A percentile compares a stretch with the other conserved stretches of the same genome.
Evolutionary conservation across 805 yeast genomes (phyloP).

Genomic region (Myxozyma monticola): DNA sequence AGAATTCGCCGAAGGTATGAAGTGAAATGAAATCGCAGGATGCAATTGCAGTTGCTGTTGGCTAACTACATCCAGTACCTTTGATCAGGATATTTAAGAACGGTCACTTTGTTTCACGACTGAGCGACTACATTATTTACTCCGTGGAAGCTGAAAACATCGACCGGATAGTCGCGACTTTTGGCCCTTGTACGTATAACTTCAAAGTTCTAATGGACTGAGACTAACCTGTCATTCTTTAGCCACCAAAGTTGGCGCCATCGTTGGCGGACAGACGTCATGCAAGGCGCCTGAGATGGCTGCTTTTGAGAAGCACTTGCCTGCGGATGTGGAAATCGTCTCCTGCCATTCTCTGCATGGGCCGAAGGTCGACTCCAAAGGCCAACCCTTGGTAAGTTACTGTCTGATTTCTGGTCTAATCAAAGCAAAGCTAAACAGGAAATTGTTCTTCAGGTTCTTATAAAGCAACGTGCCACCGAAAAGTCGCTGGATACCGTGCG

Average conservation of each 20-base stretch:
- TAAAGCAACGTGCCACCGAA: conserved; percentile 66
- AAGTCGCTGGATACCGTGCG: conserved; percentile 63
- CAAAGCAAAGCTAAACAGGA: background rate
- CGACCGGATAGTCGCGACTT: conserved; percentile 63
- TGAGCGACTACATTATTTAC: conserved; percentile 80
- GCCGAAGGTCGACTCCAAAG: conserved; percentile 81
- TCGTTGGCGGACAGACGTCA: conserved; percentile 98
- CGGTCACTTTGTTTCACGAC: conserved; percentile 82
- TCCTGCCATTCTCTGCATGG: conserved; percentile 94
- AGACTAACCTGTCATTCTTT: background rate
- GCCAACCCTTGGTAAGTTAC: conserved; percentile 77
- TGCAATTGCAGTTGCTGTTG: no score
- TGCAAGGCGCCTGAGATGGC: conserved; percentile 87
- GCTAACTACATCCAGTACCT: conserved; percentile 11
- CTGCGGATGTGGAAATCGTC: conserved; percentile 77
- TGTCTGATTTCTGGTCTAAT: background rate
- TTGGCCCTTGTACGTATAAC: conserved; percentile 63
- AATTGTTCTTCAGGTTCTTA: conserved; percentile 46
- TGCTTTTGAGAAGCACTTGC: conserved; percentile 77
- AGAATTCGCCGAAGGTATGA: conserved; percentile 43
- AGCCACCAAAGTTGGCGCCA: conserved; percentile 77
- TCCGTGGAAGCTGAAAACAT: conserved; percentile 92
- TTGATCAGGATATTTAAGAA: conserved; percentile 58
- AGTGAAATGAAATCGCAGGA: background rate
- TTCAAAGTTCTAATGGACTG: background rate